These are phyloP conservation scores for Ailanthus altissimus DNA, from an alignment of 345 rosid genomes.

Conservation along the genomic window DNA sequence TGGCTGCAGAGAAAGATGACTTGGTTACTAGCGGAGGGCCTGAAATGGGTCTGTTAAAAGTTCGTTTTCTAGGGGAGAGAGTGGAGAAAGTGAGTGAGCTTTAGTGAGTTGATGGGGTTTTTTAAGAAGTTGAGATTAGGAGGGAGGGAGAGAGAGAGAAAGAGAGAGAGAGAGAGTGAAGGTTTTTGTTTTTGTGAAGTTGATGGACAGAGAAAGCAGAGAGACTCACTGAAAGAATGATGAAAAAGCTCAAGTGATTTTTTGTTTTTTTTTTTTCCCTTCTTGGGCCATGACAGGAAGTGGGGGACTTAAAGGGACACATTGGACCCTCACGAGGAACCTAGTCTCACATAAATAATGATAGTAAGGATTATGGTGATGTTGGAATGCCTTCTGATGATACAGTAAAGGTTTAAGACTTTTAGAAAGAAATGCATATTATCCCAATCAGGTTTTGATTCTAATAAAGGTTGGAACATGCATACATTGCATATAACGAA, in stretches of 20 bases:
- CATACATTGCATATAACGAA: too few relatives aligned
- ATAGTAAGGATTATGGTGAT: neutral
- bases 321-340: conserved; percentile 87
- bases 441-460: neutral
- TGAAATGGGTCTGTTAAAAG: too few relatives aligned
- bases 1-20: conserved; percentile 77
- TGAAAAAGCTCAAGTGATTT: neutral
- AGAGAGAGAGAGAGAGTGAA: conserved; percentile 14
- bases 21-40: conserved; percentile 52
- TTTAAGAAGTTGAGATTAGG: neutral
- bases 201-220: neutral
- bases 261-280: neutral
- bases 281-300: too few relatives aligned
- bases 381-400: conserved; percentile 8
- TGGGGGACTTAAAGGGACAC: too few relatives aligned
- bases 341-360: conserved; percentile 26
- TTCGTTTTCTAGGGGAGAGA: conserved; percentile 21
- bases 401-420: neutral
- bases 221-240: neutral
- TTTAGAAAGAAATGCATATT: neutral
- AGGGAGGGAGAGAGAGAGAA: too few relatives aligned
- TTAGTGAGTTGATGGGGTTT: neutral
- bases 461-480: neutral
- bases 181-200: neutral
- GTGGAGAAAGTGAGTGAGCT: neutral